phyloP scores from a whole-genome alignment of 2,329 filamentous ascomycete genomes.

The Blumeria graminis region DNA sequence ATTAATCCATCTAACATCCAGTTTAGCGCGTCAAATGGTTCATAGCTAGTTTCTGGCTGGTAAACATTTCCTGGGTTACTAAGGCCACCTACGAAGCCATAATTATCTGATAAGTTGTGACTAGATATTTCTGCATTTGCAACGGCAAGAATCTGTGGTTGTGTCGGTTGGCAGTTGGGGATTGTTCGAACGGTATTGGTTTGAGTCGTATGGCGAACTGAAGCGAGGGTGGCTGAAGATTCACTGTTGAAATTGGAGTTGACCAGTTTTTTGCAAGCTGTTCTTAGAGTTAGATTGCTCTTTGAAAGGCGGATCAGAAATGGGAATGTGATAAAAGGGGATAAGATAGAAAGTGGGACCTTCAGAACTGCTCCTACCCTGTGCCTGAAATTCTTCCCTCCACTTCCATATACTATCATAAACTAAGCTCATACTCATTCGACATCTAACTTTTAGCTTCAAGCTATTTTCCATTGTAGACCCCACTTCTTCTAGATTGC shows the following conservation, averaged over 20 bases:
- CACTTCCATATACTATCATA: constrained; percentile 73
- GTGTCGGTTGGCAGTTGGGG: constrained; percentile 16
- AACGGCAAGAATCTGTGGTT: constrained; percentile 38
- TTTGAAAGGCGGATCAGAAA: constrained; percentile 1
- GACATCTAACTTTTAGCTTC: constrained; percentile 58
- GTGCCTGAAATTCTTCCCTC: constrained; percentile 54
- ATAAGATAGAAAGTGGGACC: constrained; percentile 24
- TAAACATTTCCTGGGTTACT: constrained; percentile 16
- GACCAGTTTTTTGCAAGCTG: constrained; percentile 46
- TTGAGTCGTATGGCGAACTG: not conserved
- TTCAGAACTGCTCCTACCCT: constrained; percentile 45
- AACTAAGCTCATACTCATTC: constrained; percentile 66
- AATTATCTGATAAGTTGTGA: not conserved
- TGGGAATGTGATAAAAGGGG: constrained; percentile 1
- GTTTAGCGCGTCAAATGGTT: constrained; percentile 78
- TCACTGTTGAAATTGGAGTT: constrained; percentile 59
- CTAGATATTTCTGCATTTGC: not conserved
- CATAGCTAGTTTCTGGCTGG: constrained; percentile 48
- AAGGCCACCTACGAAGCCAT: not conserved
- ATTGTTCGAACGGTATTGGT: not conserved
- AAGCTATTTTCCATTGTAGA: constrained; percentile 38
- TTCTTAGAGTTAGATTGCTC: not conserved
- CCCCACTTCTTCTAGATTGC: constrained; percentile 11
- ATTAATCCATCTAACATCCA: constrained; percentile 80
- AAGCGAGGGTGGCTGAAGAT: constrained; percentile 25